A percentile compares a stretch with the other conserved stretches of the same genome.
These are phyloP conservation scores for Candida sakaeoensis DNA, from an alignment of 805 yeast species.

Conservation along the genomic window DNA sequence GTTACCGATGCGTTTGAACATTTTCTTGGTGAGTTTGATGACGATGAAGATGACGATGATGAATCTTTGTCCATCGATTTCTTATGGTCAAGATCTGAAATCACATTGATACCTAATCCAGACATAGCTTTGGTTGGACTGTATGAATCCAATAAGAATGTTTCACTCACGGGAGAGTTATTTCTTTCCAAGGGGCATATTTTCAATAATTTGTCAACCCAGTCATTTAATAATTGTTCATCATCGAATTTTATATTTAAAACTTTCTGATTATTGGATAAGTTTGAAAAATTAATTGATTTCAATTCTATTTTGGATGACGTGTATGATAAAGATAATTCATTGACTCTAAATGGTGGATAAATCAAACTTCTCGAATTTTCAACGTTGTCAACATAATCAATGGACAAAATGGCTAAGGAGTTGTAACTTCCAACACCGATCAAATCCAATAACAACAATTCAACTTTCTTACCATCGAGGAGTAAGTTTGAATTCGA, in stretches of 20 bases:
- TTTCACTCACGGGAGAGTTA: conserved; percentile 19
- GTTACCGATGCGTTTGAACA: neutral
- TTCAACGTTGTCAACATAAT: conserved; percentile 6
- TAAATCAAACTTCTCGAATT: conserved; percentile 29
- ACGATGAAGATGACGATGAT: neutral
- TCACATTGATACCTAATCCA: conserved; percentile 34
- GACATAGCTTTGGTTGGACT: conserved; percentile 17
- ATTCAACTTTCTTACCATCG: conserved; percentile 20
- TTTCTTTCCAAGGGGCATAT: conserved; percentile 32
- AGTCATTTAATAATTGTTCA: conserved; percentile 17
- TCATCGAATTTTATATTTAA: conserved; percentile 15
- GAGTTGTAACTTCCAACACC: conserved; percentile 25
- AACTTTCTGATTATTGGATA: conserved; percentile 11
- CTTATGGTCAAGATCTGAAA: conserved; percentile 8
- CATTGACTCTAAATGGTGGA: conserved; percentile 42
- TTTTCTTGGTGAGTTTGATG: neutral
- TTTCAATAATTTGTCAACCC: conserved; percentile 28
- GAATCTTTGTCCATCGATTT: conserved; percentile 1
- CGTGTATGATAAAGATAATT: conserved; percentile 22
- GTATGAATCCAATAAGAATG: conserved; percentile 18
- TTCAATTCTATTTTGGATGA: conserved; percentile 11
- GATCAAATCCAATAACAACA: conserved; percentile 32
- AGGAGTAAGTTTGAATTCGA: conserved; percentile 17
- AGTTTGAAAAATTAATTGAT: conserved; percentile 18
- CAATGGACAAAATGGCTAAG: conserved; percentile 31